Percentiles rank a stretch among this genome's conserved stretches.
Evolutionary conservation across 768 basidiomycete species (phyloP).

Genomic region (Mycena epipterygia): DNA sequence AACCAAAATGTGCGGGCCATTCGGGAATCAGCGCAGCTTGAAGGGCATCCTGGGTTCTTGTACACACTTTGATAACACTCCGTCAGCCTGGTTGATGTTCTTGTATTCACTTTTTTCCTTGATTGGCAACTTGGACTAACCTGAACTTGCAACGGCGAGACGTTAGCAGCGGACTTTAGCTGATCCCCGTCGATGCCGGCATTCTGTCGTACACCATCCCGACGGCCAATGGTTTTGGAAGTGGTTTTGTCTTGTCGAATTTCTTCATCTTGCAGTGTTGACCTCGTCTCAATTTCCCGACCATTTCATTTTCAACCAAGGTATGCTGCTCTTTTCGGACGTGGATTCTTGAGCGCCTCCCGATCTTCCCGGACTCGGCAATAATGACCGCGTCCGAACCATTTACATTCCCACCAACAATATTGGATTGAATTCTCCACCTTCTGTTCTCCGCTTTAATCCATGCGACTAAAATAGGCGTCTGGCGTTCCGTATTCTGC

Average conservation of each 20-base stretch:
- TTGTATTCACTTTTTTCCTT: slow-evolving; percentile 22
- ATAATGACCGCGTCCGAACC: background rate
- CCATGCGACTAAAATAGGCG: background rate
- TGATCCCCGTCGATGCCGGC: slow-evolving; percentile 26
- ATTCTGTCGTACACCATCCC: background rate
- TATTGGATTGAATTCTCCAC: background rate
- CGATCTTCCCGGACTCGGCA: background rate
- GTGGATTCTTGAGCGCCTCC: background rate
- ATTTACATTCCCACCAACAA: slow-evolving; percentile 1
- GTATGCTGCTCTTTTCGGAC: no score
- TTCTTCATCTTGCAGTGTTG: no score
- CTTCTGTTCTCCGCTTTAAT: background rate
- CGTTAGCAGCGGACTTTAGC: background rate
- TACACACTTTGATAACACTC: slow-evolving; percentile 52
- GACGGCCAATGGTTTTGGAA: background rate
- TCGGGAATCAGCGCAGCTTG: slow-evolving; percentile 44
- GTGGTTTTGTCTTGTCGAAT: no score
- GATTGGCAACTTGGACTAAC: slow-evolving; percentile 16
- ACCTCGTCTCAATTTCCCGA: no score
- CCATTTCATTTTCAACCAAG: no score
- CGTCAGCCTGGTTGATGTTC: background rate
- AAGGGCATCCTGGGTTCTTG: slow-evolving; percentile 54
- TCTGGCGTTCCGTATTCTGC: background rate
- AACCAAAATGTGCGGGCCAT: slow-evolving; percentile 49
- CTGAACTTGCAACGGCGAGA: background rate